Evolutionary conservation across 2,329 filamentous ascomycete genomes (phyloP).

Genomic region (Podosphaera xanthii): DNA sequence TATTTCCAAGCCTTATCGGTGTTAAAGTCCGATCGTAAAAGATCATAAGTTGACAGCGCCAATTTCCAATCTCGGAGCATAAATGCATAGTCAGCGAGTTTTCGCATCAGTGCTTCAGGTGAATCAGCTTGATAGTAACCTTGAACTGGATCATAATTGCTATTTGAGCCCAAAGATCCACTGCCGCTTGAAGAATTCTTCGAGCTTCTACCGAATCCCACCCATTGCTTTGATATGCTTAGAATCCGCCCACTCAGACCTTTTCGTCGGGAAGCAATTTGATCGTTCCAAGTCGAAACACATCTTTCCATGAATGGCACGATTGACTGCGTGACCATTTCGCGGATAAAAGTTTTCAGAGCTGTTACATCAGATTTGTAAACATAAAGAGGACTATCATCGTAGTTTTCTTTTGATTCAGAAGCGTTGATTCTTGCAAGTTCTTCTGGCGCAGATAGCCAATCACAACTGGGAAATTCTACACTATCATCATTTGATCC

Average conservation of each 20-base stretch:
- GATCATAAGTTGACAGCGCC: constrained; percentile 74
- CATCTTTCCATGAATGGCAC: constrained; percentile 91
- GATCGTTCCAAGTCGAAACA: constrained; percentile 85
- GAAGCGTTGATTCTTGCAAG: constrained; percentile 47
- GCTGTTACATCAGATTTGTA: constrained; percentile 83
- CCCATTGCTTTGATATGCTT: constrained; percentile 77
- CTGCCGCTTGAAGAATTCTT: constrained; percentile 9
- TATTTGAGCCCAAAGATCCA: constrained; percentile 21
- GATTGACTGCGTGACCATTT: constrained; percentile 87
- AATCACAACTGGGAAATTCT: constrained; percentile 59
- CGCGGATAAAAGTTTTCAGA: constrained; percentile 71
- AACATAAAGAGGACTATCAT: constrained; percentile 53
- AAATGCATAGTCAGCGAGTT: constrained; percentile 83
- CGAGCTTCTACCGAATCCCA: constrained; percentile 45
- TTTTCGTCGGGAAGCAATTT: constrained; percentile 72
- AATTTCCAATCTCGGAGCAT: constrained; percentile 95
- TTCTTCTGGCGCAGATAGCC: constrained; percentile 76
- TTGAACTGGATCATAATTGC: constrained; percentile 54
- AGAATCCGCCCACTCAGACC: constrained; percentile 87
- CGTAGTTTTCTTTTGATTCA: constrained; percentile 46
- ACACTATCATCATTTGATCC: constrained; percentile 82
- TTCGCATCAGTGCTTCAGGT: constrained; percentile 77
- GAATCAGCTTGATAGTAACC: constrained; percentile 71
- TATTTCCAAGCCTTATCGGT: constrained; percentile 96
- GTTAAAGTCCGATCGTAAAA: constrained; percentile 68